A percentile compares a stretch with the other conserved stretches of the same genome.
These are phyloP conservation scores for Obelidium mucronatum DNA, from an alignment of 192 early-diverging fungal species.

Conservation along the genomic window DNA sequence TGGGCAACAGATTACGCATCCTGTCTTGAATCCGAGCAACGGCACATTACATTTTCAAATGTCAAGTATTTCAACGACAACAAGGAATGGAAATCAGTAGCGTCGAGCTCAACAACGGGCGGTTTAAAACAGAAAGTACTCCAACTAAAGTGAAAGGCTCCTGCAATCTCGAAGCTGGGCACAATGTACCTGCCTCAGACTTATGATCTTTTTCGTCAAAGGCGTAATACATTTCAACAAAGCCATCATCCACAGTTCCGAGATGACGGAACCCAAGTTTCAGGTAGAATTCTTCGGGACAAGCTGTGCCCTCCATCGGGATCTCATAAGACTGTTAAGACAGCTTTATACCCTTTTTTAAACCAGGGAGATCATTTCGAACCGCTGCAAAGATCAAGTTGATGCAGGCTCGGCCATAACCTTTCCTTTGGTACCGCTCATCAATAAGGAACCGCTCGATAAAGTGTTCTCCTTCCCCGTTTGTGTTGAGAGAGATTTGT, in stretches of 20 bases:
- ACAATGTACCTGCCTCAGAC: not conserved
- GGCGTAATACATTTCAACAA: not conserved
- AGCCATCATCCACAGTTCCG: not conserved
- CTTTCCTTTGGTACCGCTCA: not conserved
- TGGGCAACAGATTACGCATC: not conserved
- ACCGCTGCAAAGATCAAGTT: not conserved
- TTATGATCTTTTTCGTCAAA: not conserved
- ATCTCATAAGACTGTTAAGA: not conserved
- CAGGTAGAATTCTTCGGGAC: not conserved
- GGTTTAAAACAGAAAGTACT: too few species aligned
- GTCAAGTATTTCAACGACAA: slow-evolving; percentile 9
- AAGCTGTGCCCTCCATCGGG: too few species aligned
- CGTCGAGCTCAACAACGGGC: too few species aligned
- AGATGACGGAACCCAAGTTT: not conserved
- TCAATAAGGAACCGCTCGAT: not conserved
- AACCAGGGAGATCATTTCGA: not conserved
- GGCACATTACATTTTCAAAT: slow-evolving; percentile 11
- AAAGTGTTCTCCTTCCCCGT: not conserved
- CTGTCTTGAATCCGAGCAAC: not conserved
- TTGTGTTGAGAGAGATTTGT: not conserved
- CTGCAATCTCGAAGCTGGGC: not conserved
- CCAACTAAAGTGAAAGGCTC: too few species aligned
- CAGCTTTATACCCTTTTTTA: not conserved
- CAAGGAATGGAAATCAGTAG: too few species aligned
- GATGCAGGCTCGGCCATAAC: not conserved